phyloP scores from a whole-genome alignment of 371 early-diverging fungal species.

The Mucor circinelloides region DNA sequence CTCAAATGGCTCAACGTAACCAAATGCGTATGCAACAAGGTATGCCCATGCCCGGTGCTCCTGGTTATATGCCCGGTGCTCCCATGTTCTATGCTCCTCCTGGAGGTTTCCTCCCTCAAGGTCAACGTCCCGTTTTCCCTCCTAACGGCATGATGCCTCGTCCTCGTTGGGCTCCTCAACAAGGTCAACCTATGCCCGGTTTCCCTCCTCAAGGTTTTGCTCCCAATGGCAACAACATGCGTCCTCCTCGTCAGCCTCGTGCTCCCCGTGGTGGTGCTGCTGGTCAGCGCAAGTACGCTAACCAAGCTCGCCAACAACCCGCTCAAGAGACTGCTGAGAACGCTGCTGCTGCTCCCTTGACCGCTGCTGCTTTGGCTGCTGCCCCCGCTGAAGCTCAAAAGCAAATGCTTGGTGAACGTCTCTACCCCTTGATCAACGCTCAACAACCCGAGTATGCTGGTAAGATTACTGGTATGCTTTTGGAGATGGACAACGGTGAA shows the following conservation, averaged over 20 bases:
- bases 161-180: slow-evolving; percentile 74
- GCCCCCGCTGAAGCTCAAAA: slow-evolving; percentile 88
- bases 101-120: slow-evolving; percentile 56
- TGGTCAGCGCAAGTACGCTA: slow-evolving; percentile 57
- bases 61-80: slow-evolving; percentile 51
- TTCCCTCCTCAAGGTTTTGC: slow-evolving; percentile 55
- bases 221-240: slow-evolving; percentile 43
- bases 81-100: slow-evolving; percentile 65
- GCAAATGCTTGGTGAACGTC: slow-evolving; percentile 93
- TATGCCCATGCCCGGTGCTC: slow-evolving; percentile 50
- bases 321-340: slow-evolving; percentile 38
- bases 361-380: slow-evolving; percentile 81
- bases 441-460: slow-evolving; percentile 82
- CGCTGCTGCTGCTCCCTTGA: slow-evolving; percentile 60
- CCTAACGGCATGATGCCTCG: slow-evolving; percentile 76
- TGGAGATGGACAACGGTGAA: slow-evolving; percentile 97
- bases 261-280: slow-evolving; percentile 65
- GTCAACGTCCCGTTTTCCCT: slow-evolving; percentile 75
- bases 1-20: slow-evolving; percentile 92
- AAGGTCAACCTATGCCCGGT: slow-evolving; percentile 62
- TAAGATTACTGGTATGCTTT: slow-evolving; percentile 98
- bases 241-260: slow-evolving; percentile 54
- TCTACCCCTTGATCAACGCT: slow-evolving; percentile 80
- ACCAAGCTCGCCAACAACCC: slow-evolving; percentile 37
- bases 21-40: slow-evolving; percentile 76